Evolutionary conservation across 257 asterid species (phyloP).

Genomic region (Mitragyna speciosa): DNA sequence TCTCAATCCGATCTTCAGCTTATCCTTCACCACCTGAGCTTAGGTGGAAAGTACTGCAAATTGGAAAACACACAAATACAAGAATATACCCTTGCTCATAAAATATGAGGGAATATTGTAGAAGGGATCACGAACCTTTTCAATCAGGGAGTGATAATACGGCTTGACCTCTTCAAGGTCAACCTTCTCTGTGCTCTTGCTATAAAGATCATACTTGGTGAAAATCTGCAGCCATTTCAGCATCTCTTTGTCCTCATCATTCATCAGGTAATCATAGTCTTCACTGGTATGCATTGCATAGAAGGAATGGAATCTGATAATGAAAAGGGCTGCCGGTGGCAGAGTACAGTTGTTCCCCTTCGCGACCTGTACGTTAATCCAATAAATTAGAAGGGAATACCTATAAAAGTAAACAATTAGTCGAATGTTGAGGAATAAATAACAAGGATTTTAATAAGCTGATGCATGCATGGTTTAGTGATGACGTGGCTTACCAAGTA

Average conservation of each 20-base stretch:
- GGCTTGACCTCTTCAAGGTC: conserved; percentile 17
- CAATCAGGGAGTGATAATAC: conserved; percentile 13
- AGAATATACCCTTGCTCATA: not conserved
- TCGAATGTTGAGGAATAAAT: too few species aligned
- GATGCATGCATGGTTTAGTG: not conserved
- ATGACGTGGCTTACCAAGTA: conserved; percentile 36
- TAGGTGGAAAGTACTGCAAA: conserved; percentile 16
- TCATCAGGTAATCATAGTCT: conserved; percentile 55
- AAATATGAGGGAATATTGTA: not conserved
- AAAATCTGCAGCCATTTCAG: conserved; percentile 51
- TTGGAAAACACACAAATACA: not conserved
- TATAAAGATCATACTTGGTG: conserved; percentile 26
- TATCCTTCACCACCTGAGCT: conserved; percentile 16
- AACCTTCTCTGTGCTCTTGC: conserved; percentile 15
- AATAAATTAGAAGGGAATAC: not conserved
- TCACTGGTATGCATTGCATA: conserved; percentile 50
- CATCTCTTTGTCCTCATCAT: conserved; percentile 47
- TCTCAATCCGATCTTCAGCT: not conserved
- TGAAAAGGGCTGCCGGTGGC: conserved; percentile 53
- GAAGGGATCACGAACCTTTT: not conserved
- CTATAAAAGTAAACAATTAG: not conserved
- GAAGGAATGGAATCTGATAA: conserved; percentile 53
- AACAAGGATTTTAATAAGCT: too few species aligned
- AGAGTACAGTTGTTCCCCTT: conserved; percentile 45
- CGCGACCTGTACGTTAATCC: conserved; percentile 33